A percentile compares a stretch with the other conserved stretches of the same genome.
phyloP scores from a whole-genome alignment of 2,329 filamentous ascomycete genomes.

The Fusarium sp. region DNA sequence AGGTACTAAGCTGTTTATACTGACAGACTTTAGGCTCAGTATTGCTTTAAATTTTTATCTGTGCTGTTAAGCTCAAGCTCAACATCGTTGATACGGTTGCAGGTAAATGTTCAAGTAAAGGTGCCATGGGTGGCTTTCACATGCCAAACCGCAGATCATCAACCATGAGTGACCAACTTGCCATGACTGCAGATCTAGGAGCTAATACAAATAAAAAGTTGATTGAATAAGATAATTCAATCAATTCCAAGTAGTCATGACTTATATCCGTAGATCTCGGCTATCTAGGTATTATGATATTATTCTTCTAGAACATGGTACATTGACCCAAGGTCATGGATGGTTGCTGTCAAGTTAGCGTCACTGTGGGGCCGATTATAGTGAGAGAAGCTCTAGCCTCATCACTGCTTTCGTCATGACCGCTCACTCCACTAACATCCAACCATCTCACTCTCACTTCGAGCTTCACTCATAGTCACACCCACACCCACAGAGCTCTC shows the following conservation, averaged over 20 bases:
- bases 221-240: neutral
- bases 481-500: conserved; percentile 1
- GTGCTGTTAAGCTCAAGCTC: neutral
- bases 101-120: neutral
- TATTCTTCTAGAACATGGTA: neutral
- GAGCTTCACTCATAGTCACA: neutral
- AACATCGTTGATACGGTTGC: neutral
- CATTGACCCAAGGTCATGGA: neutral
- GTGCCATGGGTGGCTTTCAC: conserved; percentile 10
- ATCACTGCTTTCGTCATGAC: conserved; percentile 31
- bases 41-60: neutral
- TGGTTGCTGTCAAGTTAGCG: conserved; percentile 29
- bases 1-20: no score
- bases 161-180: neutral
- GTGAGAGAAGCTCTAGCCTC: neutral
- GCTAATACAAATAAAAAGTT: neutral
- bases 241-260: neutral
- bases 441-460: neutral
- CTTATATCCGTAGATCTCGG: neutral
- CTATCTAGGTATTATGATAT: neutral
- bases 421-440: neutral
- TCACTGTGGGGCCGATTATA: conserved; percentile 25
- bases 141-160: conserved; percentile 1
- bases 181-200: neutral
- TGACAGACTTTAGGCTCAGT: neutral